phyloP scores from a whole-genome alignment of 208 protist genomes.

The Leptomonas pyrrhocoris region DNA sequence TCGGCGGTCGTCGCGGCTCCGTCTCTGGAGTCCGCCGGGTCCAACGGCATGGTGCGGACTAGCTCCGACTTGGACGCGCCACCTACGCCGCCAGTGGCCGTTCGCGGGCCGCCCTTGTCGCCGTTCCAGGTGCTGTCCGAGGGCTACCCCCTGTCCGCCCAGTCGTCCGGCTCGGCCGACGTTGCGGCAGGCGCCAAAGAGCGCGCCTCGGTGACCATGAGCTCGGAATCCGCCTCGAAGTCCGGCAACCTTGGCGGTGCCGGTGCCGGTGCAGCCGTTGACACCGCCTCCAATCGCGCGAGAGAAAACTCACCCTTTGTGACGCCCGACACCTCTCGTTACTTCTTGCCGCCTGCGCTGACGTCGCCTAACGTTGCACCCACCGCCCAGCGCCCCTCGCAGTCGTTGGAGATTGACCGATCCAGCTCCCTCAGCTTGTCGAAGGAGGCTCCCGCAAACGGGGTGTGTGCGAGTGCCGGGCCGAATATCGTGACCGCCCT shows the following conservation, averaged over 20 bases:
- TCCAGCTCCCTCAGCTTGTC: conserved; percentile 20
- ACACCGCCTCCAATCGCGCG: not conserved
- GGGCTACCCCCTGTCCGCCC: not conserved
- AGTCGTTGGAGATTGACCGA: conserved; percentile 1
- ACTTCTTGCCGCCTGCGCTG: conserved; percentile 8
- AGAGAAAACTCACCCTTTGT: not conserved
- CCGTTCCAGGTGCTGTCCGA: conserved; percentile 16
- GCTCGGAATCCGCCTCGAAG: conserved; percentile 13
- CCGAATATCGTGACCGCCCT: not conserved
- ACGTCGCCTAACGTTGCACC: not conserved
- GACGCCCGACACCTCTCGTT: conserved; percentile 15
- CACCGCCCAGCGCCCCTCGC: not conserved
- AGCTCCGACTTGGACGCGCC: not conserved
- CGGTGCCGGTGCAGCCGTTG: not conserved
- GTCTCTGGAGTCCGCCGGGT: not conserved
- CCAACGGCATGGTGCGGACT: not conserved
- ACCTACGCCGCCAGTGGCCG: not conserved
- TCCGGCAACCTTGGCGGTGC: not conserved
- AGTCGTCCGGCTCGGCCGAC: conserved; percentile 6
- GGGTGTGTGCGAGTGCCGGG: not conserved
- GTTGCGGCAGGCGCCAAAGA: not conserved
- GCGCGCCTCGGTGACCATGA: not conserved
- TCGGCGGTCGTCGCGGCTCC: not conserved
- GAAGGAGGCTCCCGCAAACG: not conserved
- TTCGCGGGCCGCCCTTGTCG: conserved; percentile 6